Base-by-base conservation (phyloP, 768 basidiomycete genomes). In the Kwoniella mangroviensis region DNA sequence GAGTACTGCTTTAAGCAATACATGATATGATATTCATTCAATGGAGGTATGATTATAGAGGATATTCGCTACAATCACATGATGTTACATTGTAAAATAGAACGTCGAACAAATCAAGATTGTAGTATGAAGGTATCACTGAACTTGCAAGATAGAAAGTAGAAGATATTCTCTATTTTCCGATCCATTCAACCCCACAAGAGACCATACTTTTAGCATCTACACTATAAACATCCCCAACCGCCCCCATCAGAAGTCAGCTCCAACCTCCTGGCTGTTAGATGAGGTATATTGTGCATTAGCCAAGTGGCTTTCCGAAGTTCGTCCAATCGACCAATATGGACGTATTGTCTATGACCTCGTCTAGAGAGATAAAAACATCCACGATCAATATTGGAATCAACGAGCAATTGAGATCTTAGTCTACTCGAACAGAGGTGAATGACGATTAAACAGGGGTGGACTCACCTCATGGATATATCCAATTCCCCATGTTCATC, bases 401-500 rank as follows among this genome's bases (percentile, higher is more conserved):
- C n/a, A n/a, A n/a, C n/a, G n/a, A n/a, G n/a, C n/a, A n/a, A n/a
- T n/a, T n/a, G n/a, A n/a, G n/a, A n/a, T n/a, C n/a, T n/a, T n/a
- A n/a, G n/a, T n/a, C n/a, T n/a, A n/a, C n/a, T n/a, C n/a, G n/a
- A n/a, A n/a, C n/a, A n/a, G n/a, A n/a, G n/a, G n/a, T n/a, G n/a
- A 28, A 12, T 21, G 24, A 7, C 51, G 15, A 43, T 43, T 62
- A 17, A n/a, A n/a, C n/a, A n/a, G n/a, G 15, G 3, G 3, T 40
- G 21, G 2, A 68, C 81, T 73, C 75, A 93, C 94, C 93, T 89
- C 90, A 96, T 93, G 2, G 91, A 91, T 13, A 92, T 86, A 81
- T 98, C 96, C 2, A 93, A 88, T 77, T 98, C 97, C 1, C 96
- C 97, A 70, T 98, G 97, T 1, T 88, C 88, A 76, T 99, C 97